A percentile compares a stretch with the other conserved stretches of the same genome.
Evolutionary conservation across 2,329 filamentous ascomycete species (phyloP).

Genomic region (Onygenales sp.): DNA sequence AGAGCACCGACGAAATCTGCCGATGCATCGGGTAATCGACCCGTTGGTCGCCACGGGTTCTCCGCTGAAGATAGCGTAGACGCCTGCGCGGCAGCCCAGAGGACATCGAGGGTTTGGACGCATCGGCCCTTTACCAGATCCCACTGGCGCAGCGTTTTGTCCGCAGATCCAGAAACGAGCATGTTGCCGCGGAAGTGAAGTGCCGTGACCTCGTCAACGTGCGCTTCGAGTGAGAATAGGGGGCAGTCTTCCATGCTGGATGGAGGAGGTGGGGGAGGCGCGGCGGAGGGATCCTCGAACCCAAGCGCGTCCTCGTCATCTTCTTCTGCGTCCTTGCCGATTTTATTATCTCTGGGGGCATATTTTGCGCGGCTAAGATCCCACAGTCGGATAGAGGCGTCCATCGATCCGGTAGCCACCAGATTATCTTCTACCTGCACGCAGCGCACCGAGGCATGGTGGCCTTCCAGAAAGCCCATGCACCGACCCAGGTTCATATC

Average conservation of each 20-base stretch:
- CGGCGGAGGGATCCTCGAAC: constrained; percentile 58
- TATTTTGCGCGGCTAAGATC: constrained; percentile 85
- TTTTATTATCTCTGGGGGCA: constrained; percentile 56
- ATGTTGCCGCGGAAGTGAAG: constrained; percentile 83
- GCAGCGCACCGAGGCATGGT: constrained; percentile 85
- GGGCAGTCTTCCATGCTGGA: constrained; percentile 84
- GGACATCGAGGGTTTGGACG: constrained; percentile 91
- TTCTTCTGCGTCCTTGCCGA: constrained; percentile 45
- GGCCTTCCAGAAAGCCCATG: constrained; percentile 83
- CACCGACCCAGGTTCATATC: constrained; percentile 89
- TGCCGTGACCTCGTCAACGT: constrained; percentile 90
- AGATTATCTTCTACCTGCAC: constrained; percentile 94
- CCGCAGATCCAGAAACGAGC: constrained; percentile 87
- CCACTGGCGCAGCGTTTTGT: constrained; percentile 97
- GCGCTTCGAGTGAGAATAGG: constrained; percentile 78
- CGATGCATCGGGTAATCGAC: constrained; percentile 52
- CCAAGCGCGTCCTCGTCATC: constrained; percentile 53
- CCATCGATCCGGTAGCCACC: constrained; percentile 85
- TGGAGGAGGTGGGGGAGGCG: constrained; percentile 56
- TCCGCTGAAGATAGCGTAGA: constrained; percentile 53
- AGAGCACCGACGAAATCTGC: constrained; percentile 91
- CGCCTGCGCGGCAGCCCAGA: constrained; percentile 94
- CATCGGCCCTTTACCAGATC: constrained; percentile 95
- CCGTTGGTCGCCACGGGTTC: constrained; percentile 61
- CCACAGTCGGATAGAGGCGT: constrained; percentile 91